Evolutionary conservation across 139 green algal genomes (phyloP).

Genomic region (Tetratostichococcus sp.): DNA sequence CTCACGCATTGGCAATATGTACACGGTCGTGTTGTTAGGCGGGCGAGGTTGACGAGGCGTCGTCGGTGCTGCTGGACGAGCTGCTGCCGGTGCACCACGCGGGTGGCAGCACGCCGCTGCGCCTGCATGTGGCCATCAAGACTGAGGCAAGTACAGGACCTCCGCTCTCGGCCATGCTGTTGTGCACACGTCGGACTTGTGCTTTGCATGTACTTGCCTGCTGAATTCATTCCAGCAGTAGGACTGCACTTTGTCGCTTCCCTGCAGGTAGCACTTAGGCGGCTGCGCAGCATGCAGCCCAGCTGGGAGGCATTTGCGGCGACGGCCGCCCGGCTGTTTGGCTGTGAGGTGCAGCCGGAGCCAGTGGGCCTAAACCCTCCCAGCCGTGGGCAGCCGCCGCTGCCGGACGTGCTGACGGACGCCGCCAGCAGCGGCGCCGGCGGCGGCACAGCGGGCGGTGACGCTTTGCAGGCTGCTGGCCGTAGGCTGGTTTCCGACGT

Average conservation of each 20-base stretch:
- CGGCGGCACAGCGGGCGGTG: too few species aligned
- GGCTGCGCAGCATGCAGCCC: background rate
- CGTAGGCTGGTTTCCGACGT: too few species aligned
- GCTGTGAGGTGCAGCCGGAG: background rate
- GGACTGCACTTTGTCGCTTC: too few species aligned
- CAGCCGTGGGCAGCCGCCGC: too few species aligned
- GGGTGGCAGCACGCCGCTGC: background rate
- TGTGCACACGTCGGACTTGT: too few species aligned
- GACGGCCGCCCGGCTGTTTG: background rate
- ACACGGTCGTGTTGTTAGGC: too few species aligned
- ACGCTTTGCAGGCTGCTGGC: too few species aligned
- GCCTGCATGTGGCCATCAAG: background rate
- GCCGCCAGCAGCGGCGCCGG: too few species aligned
- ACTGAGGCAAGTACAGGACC: background rate
- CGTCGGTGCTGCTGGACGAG: background rate
- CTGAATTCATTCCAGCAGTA: background rate
- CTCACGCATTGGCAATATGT: too few species aligned
- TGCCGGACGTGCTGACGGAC: too few species aligned
- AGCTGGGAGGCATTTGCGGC: background rate
- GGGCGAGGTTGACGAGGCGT: background rate
- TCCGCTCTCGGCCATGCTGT: too few species aligned
- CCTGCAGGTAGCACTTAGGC: background rate
- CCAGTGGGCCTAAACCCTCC: background rate
- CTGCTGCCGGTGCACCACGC: background rate
- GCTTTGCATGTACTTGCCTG: too few species aligned